Evolutionary conservation across 768 basidiomycete genomes (phyloP).

Genomic region (Sporobolomyces pararoseus): DNA sequence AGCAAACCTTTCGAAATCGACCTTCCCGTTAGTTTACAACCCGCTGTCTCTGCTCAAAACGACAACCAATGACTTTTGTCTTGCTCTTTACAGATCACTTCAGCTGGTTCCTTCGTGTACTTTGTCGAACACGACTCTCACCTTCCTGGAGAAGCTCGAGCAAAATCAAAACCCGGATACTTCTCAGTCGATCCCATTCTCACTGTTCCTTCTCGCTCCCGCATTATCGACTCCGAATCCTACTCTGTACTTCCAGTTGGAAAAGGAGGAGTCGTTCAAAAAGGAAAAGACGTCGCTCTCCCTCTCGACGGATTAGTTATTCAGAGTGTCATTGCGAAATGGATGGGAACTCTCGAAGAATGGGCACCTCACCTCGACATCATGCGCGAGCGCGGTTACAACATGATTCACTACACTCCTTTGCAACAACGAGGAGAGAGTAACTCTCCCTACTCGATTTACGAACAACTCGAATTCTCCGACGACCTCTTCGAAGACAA

Average conservation of each 20-base stretch:
- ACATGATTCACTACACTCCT: constrained; percentile 96
- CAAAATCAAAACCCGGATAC: constrained; percentile 78
- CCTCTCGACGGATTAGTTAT: constrained; percentile 84
- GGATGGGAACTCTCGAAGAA: constrained; percentile 81
- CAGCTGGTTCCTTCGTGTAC: constrained; percentile 91
- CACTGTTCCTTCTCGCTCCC: constrained; percentile 65
- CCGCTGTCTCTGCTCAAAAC: background rate
- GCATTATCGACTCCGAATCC: constrained; percentile 60
- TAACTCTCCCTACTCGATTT: constrained; percentile 89
- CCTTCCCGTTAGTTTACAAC: constrained; percentile 56
- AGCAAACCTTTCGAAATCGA: constrained; percentile 89
- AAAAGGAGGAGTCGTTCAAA: constrained; percentile 55
- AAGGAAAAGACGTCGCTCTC: constrained; percentile 58
- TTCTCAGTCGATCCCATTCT: constrained; percentile 95
- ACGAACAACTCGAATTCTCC: constrained; percentile 79
- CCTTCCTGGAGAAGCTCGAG: constrained; percentile 56
- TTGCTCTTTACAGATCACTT: constrained; percentile 61
- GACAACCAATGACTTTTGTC: too few relatives aligned
- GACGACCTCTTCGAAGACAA: constrained; percentile 60
- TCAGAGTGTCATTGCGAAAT: constrained; percentile 89
- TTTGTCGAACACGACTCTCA: constrained; percentile 74
- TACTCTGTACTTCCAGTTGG: constrained; percentile 55
- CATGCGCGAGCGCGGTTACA: constrained; percentile 85
- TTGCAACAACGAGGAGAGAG: constrained; percentile 85
- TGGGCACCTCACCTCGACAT: constrained; percentile 80